Conservation (phyloP, 305 asterid species). For the Ajuga reptans region DNA sequence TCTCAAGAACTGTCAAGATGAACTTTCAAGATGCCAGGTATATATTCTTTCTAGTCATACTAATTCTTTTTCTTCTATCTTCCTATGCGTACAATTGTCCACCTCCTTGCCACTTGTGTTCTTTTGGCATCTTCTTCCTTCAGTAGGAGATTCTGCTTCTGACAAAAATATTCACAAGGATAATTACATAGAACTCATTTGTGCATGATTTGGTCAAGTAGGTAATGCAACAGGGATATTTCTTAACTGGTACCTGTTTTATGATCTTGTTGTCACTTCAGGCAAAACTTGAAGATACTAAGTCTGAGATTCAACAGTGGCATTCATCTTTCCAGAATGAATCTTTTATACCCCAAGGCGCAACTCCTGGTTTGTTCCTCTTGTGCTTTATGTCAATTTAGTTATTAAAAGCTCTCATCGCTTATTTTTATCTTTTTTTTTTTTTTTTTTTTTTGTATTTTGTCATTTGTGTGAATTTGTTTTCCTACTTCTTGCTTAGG, state of each 20-base stretch:
- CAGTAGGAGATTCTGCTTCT: background rate
- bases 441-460: background rate
- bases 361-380: slow-evolving; percentile 61
- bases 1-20: slow-evolving; percentile 70
- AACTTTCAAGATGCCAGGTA: slow-evolving; percentile 75
- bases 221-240: background rate
- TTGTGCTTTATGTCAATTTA: slow-evolving; percentile 8
- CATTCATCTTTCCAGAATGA: slow-evolving; percentile 77
- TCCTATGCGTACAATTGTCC: background rate
- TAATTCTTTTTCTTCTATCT: background rate
- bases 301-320: slow-evolving; percentile 88
- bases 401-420: background rate
- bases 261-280: slow-evolving; percentile 26
- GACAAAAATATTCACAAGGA: background rate
- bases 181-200: background rate
- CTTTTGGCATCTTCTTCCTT: background rate
- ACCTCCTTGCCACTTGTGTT: background rate
- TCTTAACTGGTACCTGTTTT: slow-evolving; percentile 4
- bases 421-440: background rate
- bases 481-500: slow-evolving; percentile 36
- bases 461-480: slow-evolving; percentile 1
- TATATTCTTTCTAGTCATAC: background rate
- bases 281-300: slow-evolving; percentile 69
- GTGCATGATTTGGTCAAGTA: background rate
- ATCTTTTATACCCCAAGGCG: slow-evolving; percentile 51